Percentiles rank a stretch among this genome's conserved stretches.
Evolutionary conservation across 176 grass and related monocot species (phyloP).

Genomic region (Musa troglodytarum): DNA sequence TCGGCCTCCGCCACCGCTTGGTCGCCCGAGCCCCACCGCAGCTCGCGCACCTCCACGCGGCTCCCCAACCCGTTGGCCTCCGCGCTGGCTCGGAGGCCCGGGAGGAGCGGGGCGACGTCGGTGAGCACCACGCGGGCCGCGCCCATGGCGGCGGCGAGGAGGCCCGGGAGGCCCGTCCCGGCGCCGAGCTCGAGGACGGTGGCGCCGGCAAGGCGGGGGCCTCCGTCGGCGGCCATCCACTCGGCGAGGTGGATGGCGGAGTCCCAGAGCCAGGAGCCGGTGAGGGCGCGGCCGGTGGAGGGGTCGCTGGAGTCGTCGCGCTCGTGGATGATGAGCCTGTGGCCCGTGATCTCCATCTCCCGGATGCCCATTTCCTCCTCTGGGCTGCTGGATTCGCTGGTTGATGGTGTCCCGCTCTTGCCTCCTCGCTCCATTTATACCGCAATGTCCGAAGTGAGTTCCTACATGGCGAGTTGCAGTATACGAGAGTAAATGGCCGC

Average conservation of each 20-base stretch:
- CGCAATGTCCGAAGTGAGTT: too few relatives aligned
- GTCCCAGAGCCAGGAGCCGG: slow-evolving; percentile 73
- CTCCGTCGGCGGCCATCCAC: slow-evolving; percentile 21
- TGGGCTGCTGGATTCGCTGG: too few relatives aligned
- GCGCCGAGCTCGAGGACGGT: slow-evolving; percentile 66
- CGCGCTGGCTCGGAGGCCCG: slow-evolving; percentile 38
- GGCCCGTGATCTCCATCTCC: background rate
- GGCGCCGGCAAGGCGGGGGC: slow-evolving; percentile 16
- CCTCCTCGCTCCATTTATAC: too few relatives aligned
- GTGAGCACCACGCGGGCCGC: slow-evolving; percentile 52
- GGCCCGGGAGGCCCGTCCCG: slow-evolving; percentile 49
- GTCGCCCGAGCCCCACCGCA: slow-evolving; percentile 25
- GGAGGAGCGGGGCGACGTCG: slow-evolving; percentile 36
- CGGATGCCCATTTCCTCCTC: background rate
- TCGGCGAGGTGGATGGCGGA: slow-evolving; percentile 38
- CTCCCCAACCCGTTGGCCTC: slow-evolving; percentile 35
- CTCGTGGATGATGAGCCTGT: slow-evolving; percentile 38
- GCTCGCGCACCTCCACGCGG: slow-evolving; percentile 37
- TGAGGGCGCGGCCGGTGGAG: slow-evolving; percentile 42
- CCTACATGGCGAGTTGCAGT: too few relatives aligned
- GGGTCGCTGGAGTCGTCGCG: slow-evolving; percentile 36
- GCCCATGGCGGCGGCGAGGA: slow-evolving; percentile 32
- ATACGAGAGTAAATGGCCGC: too few relatives aligned
- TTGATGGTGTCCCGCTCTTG: too few relatives aligned
- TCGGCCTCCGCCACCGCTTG: slow-evolving; percentile 10